Percentiles rank a stretch among this genome's conserved stretches.
phyloP scores from a whole-genome alignment of 2,329 filamentous ascomycete genomes.

The Cladosporium halotolerans region DNA sequence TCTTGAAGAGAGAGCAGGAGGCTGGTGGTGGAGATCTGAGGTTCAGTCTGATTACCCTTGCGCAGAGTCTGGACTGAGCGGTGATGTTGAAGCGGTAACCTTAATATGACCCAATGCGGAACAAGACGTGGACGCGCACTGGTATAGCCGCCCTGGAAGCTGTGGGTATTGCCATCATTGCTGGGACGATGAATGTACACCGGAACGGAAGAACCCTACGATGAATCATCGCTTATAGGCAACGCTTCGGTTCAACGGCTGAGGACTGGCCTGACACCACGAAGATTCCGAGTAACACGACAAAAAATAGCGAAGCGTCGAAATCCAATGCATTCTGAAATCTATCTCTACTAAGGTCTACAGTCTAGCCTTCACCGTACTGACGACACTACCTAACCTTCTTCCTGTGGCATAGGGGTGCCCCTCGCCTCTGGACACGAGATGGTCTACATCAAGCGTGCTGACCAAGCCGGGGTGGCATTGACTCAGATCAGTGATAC shows the following conservation, averaged over 20 bases:
- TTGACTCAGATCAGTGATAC: slow-evolving; percentile 52
- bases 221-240: too few species aligned
- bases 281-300: neutral
- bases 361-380: slow-evolving; percentile 1
- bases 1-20: slow-evolving; percentile 52
- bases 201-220: neutral
- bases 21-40: slow-evolving; percentile 53
- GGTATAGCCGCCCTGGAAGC: too few species aligned
- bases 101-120: too few species aligned
- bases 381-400: slow-evolving; percentile 10
- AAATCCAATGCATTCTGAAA: neutral
- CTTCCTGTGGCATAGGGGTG: slow-evolving; percentile 22
- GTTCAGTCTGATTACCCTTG: slow-evolving; percentile 58
- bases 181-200: neutral
- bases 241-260: too few species aligned
- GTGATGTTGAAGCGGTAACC: neutral
- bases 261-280: neutral
- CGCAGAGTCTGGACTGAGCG: slow-evolving; percentile 48
- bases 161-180: neutral
- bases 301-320: neutral
- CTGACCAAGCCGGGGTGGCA: slow-evolving; percentile 55
- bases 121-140: too few species aligned
- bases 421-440: slow-evolving; percentile 34
- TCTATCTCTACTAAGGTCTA: neutral
- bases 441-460: slow-evolving; percentile 42